Evolutionary conservation across 2,329 filamentous ascomycete species (phyloP).

Genomic region (Ascochyta koolunga): DNA sequence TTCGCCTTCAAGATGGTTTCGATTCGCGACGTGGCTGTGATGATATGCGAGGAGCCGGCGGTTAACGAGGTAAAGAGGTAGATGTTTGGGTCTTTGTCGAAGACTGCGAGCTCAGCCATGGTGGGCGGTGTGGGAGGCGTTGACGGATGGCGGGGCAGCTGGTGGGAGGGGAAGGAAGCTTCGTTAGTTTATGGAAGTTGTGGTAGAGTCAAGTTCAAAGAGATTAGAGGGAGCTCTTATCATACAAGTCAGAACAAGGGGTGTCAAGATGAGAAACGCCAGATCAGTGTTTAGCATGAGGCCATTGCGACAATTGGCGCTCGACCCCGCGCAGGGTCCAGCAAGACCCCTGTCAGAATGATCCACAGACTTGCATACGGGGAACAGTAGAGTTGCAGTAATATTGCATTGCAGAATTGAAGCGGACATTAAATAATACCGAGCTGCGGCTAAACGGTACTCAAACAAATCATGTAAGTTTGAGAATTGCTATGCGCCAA

Average conservation of each 20-base stretch:
- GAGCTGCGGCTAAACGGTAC: constrained; percentile 1
- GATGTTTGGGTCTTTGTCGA: constrained; percentile 61
- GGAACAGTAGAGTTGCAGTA: constrained; percentile 16
- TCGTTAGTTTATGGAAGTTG: neutral
- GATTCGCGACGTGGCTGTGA: constrained; percentile 92
- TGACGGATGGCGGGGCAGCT: constrained; percentile 9
- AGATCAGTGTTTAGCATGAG: constrained; percentile 15
- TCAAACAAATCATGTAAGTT: neutral
- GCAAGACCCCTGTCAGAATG: neutral
- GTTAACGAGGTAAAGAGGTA: constrained; percentile 98
- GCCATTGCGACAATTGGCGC: constrained; percentile 18
- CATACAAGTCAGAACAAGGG: constrained; percentile 3
- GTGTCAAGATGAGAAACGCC: constrained; percentile 10
- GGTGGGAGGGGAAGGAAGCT: neutral
- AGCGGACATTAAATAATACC: constrained; percentile 30
- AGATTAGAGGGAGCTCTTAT: neutral
- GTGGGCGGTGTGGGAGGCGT: constrained; percentile 14
- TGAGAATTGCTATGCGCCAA: constrained; percentile 3
- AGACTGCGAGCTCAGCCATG: constrained; percentile 51
- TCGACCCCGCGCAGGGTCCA: constrained; percentile 16
- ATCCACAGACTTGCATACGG: constrained; percentile 13
- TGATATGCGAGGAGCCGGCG: constrained; percentile 92
- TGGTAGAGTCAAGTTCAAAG: neutral
- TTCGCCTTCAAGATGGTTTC: constrained; percentile 97
- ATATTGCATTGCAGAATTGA: constrained; percentile 13